Evolutionary conservation across 192 early-diverging fungal genomes (phyloP), one percentile per base, ranked within the genome.

Genomic region (Dimargaris cristalligena): DNA sequence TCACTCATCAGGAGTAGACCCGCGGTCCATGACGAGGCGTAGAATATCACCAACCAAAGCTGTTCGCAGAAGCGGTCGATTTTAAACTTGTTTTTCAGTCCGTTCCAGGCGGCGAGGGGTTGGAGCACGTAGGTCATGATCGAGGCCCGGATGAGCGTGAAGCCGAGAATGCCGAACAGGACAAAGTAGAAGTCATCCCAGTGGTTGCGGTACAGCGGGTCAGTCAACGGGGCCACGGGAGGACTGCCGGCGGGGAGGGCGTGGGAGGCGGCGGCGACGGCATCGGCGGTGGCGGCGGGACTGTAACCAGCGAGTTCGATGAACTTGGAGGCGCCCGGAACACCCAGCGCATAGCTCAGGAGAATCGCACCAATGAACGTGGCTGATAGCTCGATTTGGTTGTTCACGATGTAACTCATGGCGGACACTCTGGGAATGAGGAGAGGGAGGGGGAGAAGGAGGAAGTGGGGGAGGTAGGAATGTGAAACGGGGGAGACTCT

Each of bases 31-130:
- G 69, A 65, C 11, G 52, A 0, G 22, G 66, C 41, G 47, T 76
- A 69, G 55, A 75, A 78, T 29, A 71, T 30, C 28, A 72, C 34
- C 31, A 67, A 54, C 79, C 79, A 80, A 0, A 55, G 60, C 65
- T 71, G 74, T 44, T 80, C 79, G 66, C 70, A 58, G 59, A 80
- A 80, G 51, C 76, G 69, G 3, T 64, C 50, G 25, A n/a, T 35
- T 38, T 64, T 70, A 22, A 69, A 58, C 30, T 32, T 26, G 13
- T 70, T 63, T 23, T 60, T 55, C 56, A 75, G 67, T 29, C 66
- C 65, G 29, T 59, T 65, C 64, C 61, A 65, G 23, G 44, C 57
- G 22, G 63, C 63, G 59, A 75, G 61, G 38, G 73, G 73, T 50
- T 59, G 58, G 3, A 75, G 60, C 13, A 71, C 16, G 25, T 60